These are phyloP conservation scores for Mycena leptocephala DNA, from an alignment of 768 basidiomycete genomes.

Conservation along the genomic window DNA sequence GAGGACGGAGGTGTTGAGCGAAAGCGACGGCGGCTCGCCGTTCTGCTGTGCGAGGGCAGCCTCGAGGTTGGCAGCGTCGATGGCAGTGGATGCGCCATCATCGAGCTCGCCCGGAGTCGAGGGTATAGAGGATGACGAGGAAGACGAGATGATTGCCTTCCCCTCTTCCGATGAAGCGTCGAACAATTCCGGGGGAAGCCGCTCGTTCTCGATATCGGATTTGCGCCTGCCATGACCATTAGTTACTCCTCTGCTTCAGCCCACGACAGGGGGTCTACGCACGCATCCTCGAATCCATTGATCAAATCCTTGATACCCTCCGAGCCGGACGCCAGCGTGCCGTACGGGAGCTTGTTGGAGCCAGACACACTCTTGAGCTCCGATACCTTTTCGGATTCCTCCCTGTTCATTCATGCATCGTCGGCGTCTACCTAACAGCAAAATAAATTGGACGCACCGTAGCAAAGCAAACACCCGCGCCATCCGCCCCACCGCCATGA, in stretches of 20 bases:
- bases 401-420: slow-evolving; percentile 62
- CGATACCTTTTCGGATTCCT: slow-evolving; percentile 97
- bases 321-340: slow-evolving; percentile 87
- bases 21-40: slow-evolving; percentile 42
- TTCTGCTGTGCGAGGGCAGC: slow-evolving; percentile 49
- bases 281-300: slow-evolving; percentile 96
- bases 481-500: slow-evolving; percentile 97
- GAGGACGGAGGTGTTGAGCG: slow-evolving; percentile 48
- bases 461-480: slow-evolving; percentile 96
- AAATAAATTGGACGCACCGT: slow-evolving; percentile 70
- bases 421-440: background rate
- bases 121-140: slow-evolving; percentile 64
- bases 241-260: background rate
- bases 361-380: slow-evolving; percentile 95
- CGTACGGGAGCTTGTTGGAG: slow-evolving; percentile 84
- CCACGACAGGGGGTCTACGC: slow-evolving; percentile 53
- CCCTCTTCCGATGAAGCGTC: slow-evolving; percentile 85
- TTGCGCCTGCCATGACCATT: slow-evolving; percentile 75
- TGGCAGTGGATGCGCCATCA: slow-evolving; percentile 64
- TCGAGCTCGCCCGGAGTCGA: slow-evolving; percentile 69
- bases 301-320: slow-evolving; percentile 98
- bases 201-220: slow-evolving; percentile 99
- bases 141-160: slow-evolving; percentile 67
- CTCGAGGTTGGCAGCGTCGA: slow-evolving; percentile 62
- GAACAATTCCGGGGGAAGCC: slow-evolving; percentile 95